These are phyloP conservation scores for Castanopsis chinensis DNA, from an alignment of 306 rosid species.

Conservation along the genomic window DNA sequence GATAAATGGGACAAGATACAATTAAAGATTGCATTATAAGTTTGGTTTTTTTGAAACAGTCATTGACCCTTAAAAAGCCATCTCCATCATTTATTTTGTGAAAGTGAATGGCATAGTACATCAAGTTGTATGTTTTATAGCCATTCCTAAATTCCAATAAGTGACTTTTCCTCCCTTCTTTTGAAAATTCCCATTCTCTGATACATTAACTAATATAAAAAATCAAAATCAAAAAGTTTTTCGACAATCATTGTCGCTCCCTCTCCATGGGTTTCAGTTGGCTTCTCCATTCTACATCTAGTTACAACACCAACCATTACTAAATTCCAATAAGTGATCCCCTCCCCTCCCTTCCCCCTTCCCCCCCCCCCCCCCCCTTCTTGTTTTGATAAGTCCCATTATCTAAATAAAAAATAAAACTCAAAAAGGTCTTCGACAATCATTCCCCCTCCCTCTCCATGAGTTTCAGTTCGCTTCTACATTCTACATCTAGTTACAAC, in stretches of 20 bases:
- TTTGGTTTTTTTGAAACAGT: neutral
- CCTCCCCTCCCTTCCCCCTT: too few species aligned
- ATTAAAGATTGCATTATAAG: neutral
- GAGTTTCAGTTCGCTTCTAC: neutral
- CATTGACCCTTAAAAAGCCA: neutral
- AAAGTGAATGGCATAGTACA: neutral
- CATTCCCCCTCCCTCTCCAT: neutral
- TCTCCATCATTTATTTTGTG: neutral
- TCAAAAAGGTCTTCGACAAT: neutral
- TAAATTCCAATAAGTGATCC: too few species aligned
- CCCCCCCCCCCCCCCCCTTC: too few species aligned
- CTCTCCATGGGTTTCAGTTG: neutral
- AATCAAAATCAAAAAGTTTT: neutral
- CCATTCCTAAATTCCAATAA: too few species aligned
- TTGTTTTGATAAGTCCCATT: too few species aligned
- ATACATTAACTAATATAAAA: neutral
- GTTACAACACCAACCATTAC: too few species aligned
- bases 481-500: neutral
- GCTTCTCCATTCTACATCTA: neutral
- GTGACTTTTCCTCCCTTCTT: too few species aligned
- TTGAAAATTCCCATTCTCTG: too few species aligned
- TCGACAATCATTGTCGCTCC: too few species aligned
- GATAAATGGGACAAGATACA: neutral
- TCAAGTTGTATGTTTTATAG: neutral
- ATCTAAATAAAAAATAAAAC: neutral